Evolutionary conservation across 2,329 filamentous ascomycete species (phyloP).

Genomic region (Arthrobotrys conoides): DNA sequence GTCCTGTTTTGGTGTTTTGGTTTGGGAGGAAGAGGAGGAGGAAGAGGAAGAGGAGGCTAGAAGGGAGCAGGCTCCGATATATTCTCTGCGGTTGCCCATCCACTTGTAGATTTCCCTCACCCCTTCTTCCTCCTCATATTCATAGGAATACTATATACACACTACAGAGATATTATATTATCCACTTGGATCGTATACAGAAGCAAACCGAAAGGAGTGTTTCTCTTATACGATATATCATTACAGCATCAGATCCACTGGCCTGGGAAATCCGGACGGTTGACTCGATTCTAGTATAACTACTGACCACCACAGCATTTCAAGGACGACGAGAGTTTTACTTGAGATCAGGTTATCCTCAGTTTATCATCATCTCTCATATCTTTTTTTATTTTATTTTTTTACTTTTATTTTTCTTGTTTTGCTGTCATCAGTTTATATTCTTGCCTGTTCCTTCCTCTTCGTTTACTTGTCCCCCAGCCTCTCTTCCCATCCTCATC

Average conservation of each 20-base stretch:
- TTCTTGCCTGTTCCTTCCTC: slow-evolving; percentile 37
- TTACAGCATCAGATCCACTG: slow-evolving; percentile 61
- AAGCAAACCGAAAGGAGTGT: slow-evolving; percentile 52
- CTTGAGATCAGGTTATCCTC: slow-evolving; percentile 60
- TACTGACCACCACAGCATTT: slow-evolving; percentile 30
- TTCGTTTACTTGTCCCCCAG: slow-evolving; percentile 48
- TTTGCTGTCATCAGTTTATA: slow-evolving; percentile 23
- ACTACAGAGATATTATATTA: slow-evolving; percentile 38
- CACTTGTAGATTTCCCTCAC: slow-evolving; percentile 40
- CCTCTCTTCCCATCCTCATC: slow-evolving; percentile 45
- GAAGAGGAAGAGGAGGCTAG: neutral
- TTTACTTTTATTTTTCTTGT: slow-evolving; percentile 22
- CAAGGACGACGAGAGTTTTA: slow-evolving; percentile 55
- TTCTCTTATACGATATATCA: slow-evolving; percentile 53
- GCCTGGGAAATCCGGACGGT: slow-evolving; percentile 60
- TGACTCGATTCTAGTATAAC: slow-evolving; percentile 53
- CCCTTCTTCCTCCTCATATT: slow-evolving; percentile 30
- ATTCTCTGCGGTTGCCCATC: slow-evolving; percentile 34
- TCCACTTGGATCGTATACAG: slow-evolving; percentile 42
- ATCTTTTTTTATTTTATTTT: slow-evolving; percentile 17
- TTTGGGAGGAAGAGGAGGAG: slow-evolving; percentile 24
- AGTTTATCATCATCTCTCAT: slow-evolving; percentile 46
- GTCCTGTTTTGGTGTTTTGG: slow-evolving; percentile 40
- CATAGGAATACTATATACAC: slow-evolving; percentile 25
- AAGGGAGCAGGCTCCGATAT: slow-evolving; percentile 33